Conservation (phyloP, 441 rosid genomes). For the Kokia cookei region DNA sequence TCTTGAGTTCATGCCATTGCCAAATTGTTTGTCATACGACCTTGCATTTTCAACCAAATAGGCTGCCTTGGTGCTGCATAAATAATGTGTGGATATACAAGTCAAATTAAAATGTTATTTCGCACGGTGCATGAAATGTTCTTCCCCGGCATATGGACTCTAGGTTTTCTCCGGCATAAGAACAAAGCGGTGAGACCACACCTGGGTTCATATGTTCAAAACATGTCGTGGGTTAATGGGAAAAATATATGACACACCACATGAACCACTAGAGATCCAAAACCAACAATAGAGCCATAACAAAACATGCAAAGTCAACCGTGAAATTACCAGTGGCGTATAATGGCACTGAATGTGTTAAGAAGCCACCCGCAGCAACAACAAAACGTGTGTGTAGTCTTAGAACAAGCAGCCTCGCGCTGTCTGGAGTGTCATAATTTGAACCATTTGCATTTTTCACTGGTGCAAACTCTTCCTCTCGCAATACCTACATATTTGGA, state of each 20-base stretch:
- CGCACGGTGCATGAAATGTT: constrained; percentile 96
- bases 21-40: neutral
- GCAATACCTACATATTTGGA: constrained; percentile 48
- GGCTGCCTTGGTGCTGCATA: neutral
- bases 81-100: neutral
- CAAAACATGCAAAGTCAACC: neutral
- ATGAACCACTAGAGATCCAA: neutral
- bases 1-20: neutral
- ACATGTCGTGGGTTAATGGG: neutral
- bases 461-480: constrained; percentile 98
- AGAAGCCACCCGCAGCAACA: constrained; percentile 93
- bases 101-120: constrained; percentile 58
- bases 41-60: neutral
- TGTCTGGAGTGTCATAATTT: constrained; percentile 88
- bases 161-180: constrained; percentile 86
- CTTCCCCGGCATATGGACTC: constrained; percentile 95
- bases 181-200: constrained; percentile 71
- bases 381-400: constrained; percentile 94
- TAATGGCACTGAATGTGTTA: constrained; percentile 94
- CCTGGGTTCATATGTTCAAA: neutral
- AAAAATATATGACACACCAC: neutral
- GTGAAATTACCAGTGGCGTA: constrained; percentile 75
- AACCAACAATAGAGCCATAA: neutral
- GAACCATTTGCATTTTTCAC: constrained; percentile 96
- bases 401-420: constrained; percentile 79